Conservation (phyloP, 106 monocot genomes). For the Acanthochlamys bracteata region DNA sequence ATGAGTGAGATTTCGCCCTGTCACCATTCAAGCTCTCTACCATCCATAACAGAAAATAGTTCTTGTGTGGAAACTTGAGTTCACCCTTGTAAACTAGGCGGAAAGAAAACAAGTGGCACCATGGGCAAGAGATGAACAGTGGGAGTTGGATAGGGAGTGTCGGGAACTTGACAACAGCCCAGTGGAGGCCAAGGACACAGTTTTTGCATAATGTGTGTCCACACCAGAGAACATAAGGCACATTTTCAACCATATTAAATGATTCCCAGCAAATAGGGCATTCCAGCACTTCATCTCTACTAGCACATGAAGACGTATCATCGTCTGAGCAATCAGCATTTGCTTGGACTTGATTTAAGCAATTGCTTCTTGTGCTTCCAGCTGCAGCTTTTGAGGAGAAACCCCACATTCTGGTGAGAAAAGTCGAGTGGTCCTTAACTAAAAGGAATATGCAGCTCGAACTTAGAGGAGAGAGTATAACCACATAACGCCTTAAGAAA, state of each 20-base stretch:
- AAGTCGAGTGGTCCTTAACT: not conserved
- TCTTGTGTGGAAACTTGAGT: conserved; percentile 32
- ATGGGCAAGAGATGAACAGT: conserved; percentile 37
- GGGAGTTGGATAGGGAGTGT: conserved; percentile 33
- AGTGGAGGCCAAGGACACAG: conserved; percentile 36
- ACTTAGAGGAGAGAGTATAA: too few species aligned
- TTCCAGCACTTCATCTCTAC: conserved; percentile 42
- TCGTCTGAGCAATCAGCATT: conserved; percentile 45
- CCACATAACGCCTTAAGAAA: too few species aligned
- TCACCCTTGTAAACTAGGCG: conserved; percentile 29
- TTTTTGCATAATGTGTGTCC: conserved; percentile 52
- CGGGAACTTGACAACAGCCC: conserved; percentile 33
- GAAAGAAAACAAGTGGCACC: conserved; percentile 31
- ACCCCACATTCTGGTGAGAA: conserved; percentile 22
- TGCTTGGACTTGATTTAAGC: conserved; percentile 10
- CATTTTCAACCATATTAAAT: conserved; percentile 36
- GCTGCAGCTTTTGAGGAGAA: conserved; percentile 25
- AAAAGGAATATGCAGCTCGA: not conserved
- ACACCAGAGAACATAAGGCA: conserved; percentile 43
- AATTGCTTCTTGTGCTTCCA: conserved; percentile 5
- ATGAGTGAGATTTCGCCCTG: conserved; percentile 15
- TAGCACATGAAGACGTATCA: conserved; percentile 37
- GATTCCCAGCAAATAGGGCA: conserved; percentile 49
- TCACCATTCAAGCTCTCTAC: conserved; percentile 46
- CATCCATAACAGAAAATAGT: conserved; percentile 46